These are phyloP conservation scores for Cryptomeria japonica DNA, from an alignment of 75 land plant species.

Conservation along the genomic window DNA sequence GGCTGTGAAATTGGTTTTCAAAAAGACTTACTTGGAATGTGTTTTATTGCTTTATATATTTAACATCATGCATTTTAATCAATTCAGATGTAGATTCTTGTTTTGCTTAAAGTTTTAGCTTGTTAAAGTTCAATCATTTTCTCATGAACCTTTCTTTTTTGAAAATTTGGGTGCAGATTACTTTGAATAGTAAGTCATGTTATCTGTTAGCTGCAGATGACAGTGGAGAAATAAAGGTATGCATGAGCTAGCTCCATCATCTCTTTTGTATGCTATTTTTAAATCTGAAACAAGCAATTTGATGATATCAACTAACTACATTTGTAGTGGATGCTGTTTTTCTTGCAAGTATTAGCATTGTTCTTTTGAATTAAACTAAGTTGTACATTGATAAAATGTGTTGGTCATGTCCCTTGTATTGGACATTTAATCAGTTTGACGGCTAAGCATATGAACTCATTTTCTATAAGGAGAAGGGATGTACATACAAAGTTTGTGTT, in stretches of 20 bases:
- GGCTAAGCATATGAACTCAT: neutral
- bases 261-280: neutral
- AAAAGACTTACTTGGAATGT: neutral
- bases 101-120: neutral
- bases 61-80: neutral
- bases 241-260: neutral
- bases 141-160: neutral
- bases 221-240: constrained; percentile 87
- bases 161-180: constrained; percentile 44
- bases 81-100: neutral
- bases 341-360: neutral
- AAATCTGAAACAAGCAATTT: neutral
- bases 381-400: too few relatives aligned
- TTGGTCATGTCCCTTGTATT: neutral
- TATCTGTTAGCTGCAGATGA: constrained; percentile 92
- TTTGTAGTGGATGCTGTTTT: neutral
- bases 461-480: neutral
- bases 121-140: neutral
- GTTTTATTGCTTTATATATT: neutral
- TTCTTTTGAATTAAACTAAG: neutral
- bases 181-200: constrained; percentile 54
- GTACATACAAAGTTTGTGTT: neutral
- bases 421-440: neutral
- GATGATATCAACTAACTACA: neutral
- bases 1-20: neutral